Conservation (phyloP, 116 monocot species). For the Trichopus zeylanicus region DNA sequence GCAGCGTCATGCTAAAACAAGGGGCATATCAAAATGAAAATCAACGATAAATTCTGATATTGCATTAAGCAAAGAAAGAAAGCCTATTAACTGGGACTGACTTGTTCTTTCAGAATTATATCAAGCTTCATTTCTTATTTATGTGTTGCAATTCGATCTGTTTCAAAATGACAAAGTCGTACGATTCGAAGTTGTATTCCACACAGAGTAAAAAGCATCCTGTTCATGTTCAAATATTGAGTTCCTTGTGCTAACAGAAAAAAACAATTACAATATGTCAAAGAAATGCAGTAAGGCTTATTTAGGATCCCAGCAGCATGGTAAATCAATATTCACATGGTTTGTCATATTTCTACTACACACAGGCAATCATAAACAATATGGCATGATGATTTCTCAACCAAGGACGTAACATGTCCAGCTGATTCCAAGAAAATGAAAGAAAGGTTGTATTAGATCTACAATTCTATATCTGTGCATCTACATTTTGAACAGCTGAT, state of each 20-base stretch:
- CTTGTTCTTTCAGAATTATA: conserved; percentile 60
- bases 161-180: conserved; percentile 34
- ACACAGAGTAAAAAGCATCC: conserved; percentile 45
- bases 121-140: conserved; percentile 46
- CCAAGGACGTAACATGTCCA: too few species aligned
- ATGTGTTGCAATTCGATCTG: conserved; percentile 43
- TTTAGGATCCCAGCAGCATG: background rate
- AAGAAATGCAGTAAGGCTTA: background rate
- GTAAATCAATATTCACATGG: background rate
- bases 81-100: conserved; percentile 20
- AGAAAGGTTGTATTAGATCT: background rate
- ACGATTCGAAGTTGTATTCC: conserved; percentile 39
- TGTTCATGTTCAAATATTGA: conserved; percentile 19
- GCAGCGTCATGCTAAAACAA: too few species aligned
- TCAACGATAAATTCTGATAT: background rate
- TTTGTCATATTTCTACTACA: background rate
- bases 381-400: too few species aligned
- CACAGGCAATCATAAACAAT: background rate
- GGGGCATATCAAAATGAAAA: too few species aligned
- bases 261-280: background rate
- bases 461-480: conserved; percentile 41
- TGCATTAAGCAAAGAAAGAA: background rate
- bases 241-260: background rate
- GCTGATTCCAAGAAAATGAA: background rate
- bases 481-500: conserved; percentile 37